A percentile compares a stretch with the other conserved stretches of the same genome.
Conservation (phyloP, 345 rosid species). For the Pseudoturritis turrita region DNA sequence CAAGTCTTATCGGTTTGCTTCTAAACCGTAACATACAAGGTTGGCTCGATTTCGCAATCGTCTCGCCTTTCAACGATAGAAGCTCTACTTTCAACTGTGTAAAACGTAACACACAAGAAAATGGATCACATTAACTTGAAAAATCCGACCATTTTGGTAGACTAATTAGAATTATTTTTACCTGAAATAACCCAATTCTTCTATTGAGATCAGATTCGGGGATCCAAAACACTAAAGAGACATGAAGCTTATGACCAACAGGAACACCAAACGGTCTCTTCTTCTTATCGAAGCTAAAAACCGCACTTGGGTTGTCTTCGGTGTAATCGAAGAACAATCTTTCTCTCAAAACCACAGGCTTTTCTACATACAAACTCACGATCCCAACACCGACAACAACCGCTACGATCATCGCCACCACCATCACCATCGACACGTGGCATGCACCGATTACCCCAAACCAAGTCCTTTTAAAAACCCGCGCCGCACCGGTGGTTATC, state of each 20-base stretch:
- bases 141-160: no score
- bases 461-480: constrained; percentile 37
- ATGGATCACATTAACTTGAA: neutral
- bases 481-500: constrained; percentile 9
- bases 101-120: neutral
- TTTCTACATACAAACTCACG: constrained; percentile 54
- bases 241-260: constrained; percentile 52
- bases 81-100: constrained; percentile 65
- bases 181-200: constrained; percentile 73
- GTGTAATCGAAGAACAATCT: constrained; percentile 67
- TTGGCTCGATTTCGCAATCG: constrained; percentile 54
- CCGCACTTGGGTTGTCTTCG: constrained; percentile 51
- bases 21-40: constrained; percentile 68
- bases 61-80: constrained; percentile 40
- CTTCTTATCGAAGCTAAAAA: constrained; percentile 24
- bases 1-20: constrained; percentile 60
- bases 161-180: neutral
- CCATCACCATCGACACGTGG: constrained; percentile 45
- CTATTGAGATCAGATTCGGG: constrained; percentile 77
- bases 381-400: constrained; percentile 47
- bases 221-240: constrained; percentile 53
- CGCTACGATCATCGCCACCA: constrained; percentile 41
- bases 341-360: constrained; percentile 58
- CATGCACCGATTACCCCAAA: constrained; percentile 56
- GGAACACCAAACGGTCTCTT: constrained; percentile 40